phyloP scores from a whole-genome alignment of 2,329 filamentous ascomycete genomes.

The Sarocladiaceae sp. region DNA sequence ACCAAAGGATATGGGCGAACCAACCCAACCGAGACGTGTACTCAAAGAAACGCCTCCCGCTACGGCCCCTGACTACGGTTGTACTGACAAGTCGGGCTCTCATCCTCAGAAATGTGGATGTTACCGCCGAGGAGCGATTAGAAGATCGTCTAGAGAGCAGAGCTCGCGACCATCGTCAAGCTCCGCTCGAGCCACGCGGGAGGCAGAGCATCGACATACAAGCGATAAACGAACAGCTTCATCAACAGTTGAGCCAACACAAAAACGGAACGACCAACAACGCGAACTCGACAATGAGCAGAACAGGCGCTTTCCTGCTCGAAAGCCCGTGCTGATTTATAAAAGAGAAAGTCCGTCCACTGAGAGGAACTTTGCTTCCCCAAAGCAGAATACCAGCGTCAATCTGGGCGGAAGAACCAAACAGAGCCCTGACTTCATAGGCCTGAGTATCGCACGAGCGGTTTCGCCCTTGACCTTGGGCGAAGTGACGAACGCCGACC shows the following conservation, averaged over 20 bases:
- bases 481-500: background rate
- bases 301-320: background rate
- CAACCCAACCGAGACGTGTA: background rate
- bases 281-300: conserved; percentile 2
- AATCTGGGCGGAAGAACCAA: background rate
- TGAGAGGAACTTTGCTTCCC: background rate
- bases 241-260: background rate
- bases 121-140: background rate
- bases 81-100: background rate
- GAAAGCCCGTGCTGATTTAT: background rate
- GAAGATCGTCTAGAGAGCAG: background rate
- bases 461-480: background rate
- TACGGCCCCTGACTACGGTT: background rate
- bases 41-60: background rate
- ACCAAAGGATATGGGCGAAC: background rate
- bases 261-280: conserved; percentile 1
- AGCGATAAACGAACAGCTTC: no score
- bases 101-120: background rate
- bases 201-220: background rate
- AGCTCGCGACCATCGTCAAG: background rate
- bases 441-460: background rate
- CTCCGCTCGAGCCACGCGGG: background rate
- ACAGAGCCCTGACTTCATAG: background rate
- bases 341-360: background rate
- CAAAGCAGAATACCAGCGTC: background rate